Percentiles rank a stretch among this genome's conserved stretches.
Conservation (phyloP, 805 yeast genomes). For the Monosporozyma unispora region DNA sequence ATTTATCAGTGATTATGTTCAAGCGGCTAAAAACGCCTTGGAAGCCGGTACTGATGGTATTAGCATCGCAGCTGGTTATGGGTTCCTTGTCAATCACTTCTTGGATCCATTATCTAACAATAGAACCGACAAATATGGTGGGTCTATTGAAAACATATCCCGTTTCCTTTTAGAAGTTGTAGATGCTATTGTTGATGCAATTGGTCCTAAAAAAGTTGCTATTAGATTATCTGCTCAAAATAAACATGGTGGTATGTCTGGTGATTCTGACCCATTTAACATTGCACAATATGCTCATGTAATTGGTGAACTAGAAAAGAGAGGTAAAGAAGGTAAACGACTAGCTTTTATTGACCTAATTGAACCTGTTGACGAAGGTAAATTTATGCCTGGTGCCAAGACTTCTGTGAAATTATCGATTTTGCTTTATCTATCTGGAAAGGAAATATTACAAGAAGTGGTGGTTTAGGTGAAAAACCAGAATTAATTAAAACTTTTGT, state of each 20-base stretch:
- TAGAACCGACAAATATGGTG: conserved; percentile 46
- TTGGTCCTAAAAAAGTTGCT: conserved; percentile 44
- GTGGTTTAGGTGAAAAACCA: conserved; percentile 24
- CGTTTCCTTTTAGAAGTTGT: conserved; percentile 39
- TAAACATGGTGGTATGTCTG: conserved; percentile 31
- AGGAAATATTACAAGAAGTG: conserved; percentile 36
- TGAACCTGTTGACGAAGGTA: conserved; percentile 31
- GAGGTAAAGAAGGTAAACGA: conserved; percentile 29
- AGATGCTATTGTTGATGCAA: conserved; percentile 38
- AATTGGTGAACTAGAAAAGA: conserved; percentile 33
- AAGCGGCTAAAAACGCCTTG: conserved; percentile 35
- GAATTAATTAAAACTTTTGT: conserved; percentile 7
- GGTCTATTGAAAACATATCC: conserved; percentile 40
- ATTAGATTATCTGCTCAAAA: conserved; percentile 41
- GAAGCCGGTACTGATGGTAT: conserved; percentile 44
- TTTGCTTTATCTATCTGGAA: conserved; percentile 35
- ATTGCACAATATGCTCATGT: conserved; percentile 35
- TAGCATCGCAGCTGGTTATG: conserved; percentile 62
- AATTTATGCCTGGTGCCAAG: conserved; percentile 13
- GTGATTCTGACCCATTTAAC: conserved; percentile 29
- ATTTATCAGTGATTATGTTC: conserved; percentile 33
- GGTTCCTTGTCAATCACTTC: conserved; percentile 50
- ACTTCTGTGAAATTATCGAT: conserved; percentile 19
- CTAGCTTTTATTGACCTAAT: conserved; percentile 35
- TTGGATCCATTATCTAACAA: conserved; percentile 37